A percentile compares a stretch with the other conserved stretches of the same genome.
These are phyloP conservation scores for Poa annua DNA, from an alignment of 176 grass and related monocot genomes.

Conservation along the genomic window DNA sequence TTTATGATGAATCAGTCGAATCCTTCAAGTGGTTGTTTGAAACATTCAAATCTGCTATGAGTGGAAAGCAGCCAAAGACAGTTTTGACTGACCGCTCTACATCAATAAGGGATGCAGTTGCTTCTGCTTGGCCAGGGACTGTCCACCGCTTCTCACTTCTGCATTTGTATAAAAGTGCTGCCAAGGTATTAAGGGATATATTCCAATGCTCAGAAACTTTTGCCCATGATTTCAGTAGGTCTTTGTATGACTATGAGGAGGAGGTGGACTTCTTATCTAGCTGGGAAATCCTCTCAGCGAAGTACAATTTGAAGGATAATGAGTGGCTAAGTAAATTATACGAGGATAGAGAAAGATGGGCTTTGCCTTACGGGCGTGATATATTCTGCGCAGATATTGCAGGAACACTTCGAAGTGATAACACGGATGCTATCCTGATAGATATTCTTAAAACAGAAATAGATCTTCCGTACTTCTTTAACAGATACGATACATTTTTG, in stretches of 20 bases:
- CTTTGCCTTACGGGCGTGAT: conserved; percentile 65
- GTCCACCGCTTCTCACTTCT: conserved; percentile 60
- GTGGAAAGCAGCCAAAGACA: conserved; percentile 81
- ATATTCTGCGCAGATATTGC: conserved; percentile 73
- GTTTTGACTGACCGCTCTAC: conserved; percentile 64
- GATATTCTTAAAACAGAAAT: conserved; percentile 63
- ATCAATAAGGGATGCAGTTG: conserved; percentile 55
- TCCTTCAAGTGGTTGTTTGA: conserved; percentile 84
- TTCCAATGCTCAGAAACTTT: conserved; percentile 64
- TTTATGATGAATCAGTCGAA: conserved; percentile 71
- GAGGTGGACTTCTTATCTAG: conserved; percentile 61
- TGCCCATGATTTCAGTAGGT: conserved; percentile 66
- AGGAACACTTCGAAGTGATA: conserved; percentile 62
- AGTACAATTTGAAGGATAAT: conserved; percentile 80
- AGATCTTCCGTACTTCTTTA: conserved; percentile 64
- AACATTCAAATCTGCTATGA: conserved; percentile 76
- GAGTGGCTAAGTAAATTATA: conserved; percentile 81
- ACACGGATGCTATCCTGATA: conserved; percentile 50
- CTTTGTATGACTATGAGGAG: conserved; percentile 65
- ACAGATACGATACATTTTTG: conserved; percentile 68
- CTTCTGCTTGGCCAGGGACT: conserved; percentile 65
- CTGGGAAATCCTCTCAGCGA: conserved; percentile 68
- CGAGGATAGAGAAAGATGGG: conserved; percentile 75
- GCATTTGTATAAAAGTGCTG: conserved; percentile 72
- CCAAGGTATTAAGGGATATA: conserved; percentile 49